Conservation (phyloP, 1,139 yeast genomes). For the Yamadazyma mexicana region DNA sequence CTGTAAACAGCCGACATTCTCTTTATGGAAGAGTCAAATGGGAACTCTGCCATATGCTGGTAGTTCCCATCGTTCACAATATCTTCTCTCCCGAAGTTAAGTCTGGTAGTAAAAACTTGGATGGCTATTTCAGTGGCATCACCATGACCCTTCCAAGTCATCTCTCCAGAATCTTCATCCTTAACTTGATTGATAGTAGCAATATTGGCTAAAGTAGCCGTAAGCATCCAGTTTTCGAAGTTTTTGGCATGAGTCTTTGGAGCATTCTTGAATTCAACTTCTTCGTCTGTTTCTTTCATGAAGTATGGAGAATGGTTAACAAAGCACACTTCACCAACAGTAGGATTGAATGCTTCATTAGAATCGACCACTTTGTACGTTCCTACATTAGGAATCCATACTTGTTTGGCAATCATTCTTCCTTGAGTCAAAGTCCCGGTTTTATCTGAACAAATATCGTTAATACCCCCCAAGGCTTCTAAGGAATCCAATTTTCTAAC, state of each 20-base stretch:
- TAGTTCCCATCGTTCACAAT: constrained; percentile 33
- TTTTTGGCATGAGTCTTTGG: constrained; percentile 26
- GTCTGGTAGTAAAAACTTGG: constrained; percentile 66
- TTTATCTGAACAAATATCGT: constrained; percentile 81
- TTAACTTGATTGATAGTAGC: constrained; percentile 54
- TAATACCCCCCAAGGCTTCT: constrained; percentile 78
- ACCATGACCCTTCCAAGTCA: constrained; percentile 72
- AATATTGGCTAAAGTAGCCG: constrained; percentile 74
- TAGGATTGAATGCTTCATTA: constrained; percentile 73
- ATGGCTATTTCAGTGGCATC: constrained; percentile 87
- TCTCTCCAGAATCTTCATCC: constrained; percentile 23
- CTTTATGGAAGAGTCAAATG: constrained; percentile 77
- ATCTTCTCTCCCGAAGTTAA: constrained; percentile 47
- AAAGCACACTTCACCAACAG: constrained; percentile 55
- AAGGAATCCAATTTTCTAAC: constrained; percentile 77
- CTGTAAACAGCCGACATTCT: constrained; percentile 69
- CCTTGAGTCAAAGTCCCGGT: constrained; percentile 85
- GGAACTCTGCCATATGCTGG: constrained; percentile 62
- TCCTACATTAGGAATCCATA: constrained; percentile 79
- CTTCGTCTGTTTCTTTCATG: constrained; percentile 39
- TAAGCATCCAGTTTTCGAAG: constrained; percentile 50
- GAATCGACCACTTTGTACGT: constrained; percentile 60
- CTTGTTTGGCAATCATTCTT: constrained; percentile 69
- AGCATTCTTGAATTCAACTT: constrained; percentile 26
- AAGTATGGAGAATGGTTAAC: constrained; percentile 41